These are phyloP conservation scores for Paramecium sonneborni DNA, from an alignment of 73 alveolate species.

Conservation along the genomic window DNA sequence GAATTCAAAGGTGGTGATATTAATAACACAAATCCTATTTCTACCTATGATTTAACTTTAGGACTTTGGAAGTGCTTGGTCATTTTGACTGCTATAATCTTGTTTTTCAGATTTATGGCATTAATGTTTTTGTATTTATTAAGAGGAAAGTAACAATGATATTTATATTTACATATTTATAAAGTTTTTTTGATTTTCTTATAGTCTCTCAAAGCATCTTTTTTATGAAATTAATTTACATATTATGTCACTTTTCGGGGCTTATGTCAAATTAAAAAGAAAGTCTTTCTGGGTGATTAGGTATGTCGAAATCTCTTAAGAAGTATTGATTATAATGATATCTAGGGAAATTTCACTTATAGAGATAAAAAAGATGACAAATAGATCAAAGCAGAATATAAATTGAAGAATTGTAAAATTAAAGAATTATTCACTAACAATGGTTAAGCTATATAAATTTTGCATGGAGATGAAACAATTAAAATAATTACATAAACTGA, in stretches of 20 bases:
- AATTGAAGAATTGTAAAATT: neutral
- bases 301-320: too few species aligned
- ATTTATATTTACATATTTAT: neutral
- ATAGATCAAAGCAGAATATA: neutral
- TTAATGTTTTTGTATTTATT: neutral
- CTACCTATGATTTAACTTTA: neutral
- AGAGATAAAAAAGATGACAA: slow-evolving; percentile 17
- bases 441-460: neutral
- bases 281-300: slow-evolving; percentile 36
- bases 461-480: neutral
- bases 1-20: neutral
- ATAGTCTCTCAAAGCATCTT: neutral
- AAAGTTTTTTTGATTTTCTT: too few species aligned
- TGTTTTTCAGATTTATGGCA: slow-evolving; percentile 5
- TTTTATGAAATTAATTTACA: too few species aligned
- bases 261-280: slow-evolving; percentile 12
- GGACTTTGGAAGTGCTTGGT: slow-evolving; percentile 38
- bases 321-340: neutral
- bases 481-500: neutral
- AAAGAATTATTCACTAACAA: slow-evolving; percentile 22
- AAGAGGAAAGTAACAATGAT: slow-evolving; percentile 21
- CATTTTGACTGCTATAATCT: neutral
- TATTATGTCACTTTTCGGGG: slow-evolving; percentile 6
- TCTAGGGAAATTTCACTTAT: neutral
- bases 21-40: neutral